Conservation (phyloP, 768 basidiomycete species). For the Agrocybe praecox region DNA sequence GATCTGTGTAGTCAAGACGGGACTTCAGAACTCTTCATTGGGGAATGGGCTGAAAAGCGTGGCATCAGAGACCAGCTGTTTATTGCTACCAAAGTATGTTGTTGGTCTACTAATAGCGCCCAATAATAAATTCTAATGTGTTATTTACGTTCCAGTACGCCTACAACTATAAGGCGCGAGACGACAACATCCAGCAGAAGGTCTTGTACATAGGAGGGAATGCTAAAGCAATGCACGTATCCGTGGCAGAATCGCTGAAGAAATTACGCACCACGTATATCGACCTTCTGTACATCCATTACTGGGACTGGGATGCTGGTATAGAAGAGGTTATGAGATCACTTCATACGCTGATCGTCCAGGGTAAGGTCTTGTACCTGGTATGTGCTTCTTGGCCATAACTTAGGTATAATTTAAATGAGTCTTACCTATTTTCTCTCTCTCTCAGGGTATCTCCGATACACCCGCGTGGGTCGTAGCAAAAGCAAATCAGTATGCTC, state of each 20-base stretch:
- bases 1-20: slow-evolving; percentile 63
- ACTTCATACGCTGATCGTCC: slow-evolving; percentile 51
- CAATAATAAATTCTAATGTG: too few relatives aligned
- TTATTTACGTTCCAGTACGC: slow-evolving; percentile 25
- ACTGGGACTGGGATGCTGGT: slow-evolving; percentile 53
- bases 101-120: neutral
- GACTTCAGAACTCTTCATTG: slow-evolving; percentile 52
- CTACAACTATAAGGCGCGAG: slow-evolving; percentile 28
- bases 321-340: slow-evolving; percentile 60
- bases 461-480: slow-evolving; percentile 53
- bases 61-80: slow-evolving; percentile 54
- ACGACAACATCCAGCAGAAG: slow-evolving; percentile 26
- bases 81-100: slow-evolving; percentile 45
- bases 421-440: neutral
- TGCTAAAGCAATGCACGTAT: slow-evolving; percentile 41
- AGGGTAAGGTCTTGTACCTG: slow-evolving; percentile 54
- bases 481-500: slow-evolving; percentile 52
- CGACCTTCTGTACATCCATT: slow-evolving; percentile 46
- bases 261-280: slow-evolving; percentile 47
- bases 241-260: slow-evolving; percentile 45
- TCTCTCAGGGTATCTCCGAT: slow-evolving; percentile 39
- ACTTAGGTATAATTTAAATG: neutral
- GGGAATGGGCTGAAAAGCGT: slow-evolving; percentile 54
- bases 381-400: slow-evolving; percentile 19
- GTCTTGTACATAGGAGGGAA: slow-evolving; percentile 50